These are phyloP conservation scores for Apiospora aurea DNA, from an alignment of 2,329 filamentous ascomycete genomes.

Conservation along the genomic window DNA sequence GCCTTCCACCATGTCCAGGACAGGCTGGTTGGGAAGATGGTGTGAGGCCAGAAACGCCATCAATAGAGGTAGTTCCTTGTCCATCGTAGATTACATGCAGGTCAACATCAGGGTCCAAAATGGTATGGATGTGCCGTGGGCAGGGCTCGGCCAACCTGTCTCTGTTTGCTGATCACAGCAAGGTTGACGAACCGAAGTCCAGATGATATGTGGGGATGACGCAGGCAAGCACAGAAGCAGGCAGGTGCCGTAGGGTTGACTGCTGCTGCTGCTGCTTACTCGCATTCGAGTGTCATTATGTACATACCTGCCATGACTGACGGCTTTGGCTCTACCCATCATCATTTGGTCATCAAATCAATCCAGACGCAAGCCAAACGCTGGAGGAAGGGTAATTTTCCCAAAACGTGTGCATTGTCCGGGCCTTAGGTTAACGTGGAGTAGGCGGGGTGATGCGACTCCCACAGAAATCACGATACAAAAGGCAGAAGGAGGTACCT, in stretches of 20 bases:
- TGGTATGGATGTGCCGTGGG: slow-evolving; percentile 6
- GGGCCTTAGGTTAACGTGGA: background rate
- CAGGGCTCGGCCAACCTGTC: slow-evolving; percentile 1
- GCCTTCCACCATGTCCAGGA: background rate
- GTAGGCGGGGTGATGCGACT: background rate
- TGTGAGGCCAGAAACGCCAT: background rate
- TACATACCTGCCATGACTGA: background rate
- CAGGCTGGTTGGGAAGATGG: background rate
- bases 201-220: slow-evolving; percentile 4
- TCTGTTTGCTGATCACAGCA: slow-evolving; percentile 2
- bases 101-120: slow-evolving; percentile 22
- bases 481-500: background rate
- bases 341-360: background rate
- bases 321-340: background rate
- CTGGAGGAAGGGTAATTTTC: background rate
- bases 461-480: background rate
- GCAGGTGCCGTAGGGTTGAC: slow-evolving; percentile 2
- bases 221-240: slow-evolving; percentile 6
- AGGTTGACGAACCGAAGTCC: slow-evolving; percentile 12
- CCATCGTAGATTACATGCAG: slow-evolving; percentile 23
- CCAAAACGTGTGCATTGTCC: slow-evolving; percentile 1
- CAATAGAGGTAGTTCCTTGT: slow-evolving; percentile 8
- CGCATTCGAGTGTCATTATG: background rate
- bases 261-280: background rate
- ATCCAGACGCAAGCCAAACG: background rate